These are phyloP conservation scores for Hortaea sp. DNA, from an alignment of 2,329 filamentous ascomycete genomes.

Conservation along the genomic window DNA sequence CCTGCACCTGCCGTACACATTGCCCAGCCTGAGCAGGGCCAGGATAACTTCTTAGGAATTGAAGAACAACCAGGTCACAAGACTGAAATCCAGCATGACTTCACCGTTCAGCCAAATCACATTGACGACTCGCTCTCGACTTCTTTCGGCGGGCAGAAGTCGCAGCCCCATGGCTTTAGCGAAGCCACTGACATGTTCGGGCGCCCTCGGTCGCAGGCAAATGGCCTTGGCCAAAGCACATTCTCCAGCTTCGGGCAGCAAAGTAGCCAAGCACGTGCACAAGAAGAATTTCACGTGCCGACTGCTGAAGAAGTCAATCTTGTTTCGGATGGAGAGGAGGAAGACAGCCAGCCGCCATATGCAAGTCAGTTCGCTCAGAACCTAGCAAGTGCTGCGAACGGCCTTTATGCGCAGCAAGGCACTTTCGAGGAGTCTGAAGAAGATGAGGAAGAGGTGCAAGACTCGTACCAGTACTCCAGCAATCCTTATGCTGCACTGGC, in stretches of 20 bases:
- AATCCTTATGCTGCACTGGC: constrained; percentile 3
- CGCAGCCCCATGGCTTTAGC: background rate
- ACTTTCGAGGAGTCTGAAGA: constrained; percentile 13
- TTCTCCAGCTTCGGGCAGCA: background rate
- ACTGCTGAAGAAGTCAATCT: background rate
- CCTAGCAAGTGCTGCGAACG: background rate
- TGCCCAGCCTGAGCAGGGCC: background rate
- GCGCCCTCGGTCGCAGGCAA: background rate
- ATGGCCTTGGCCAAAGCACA: background rate
- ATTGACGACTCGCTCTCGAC: constrained; percentile 12
- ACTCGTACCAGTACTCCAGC: constrained; percentile 3
- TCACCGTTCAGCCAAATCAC: constrained; percentile 14
- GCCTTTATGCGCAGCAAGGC: constrained; percentile 34
- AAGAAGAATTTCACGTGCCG: background rate
- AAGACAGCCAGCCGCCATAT: background rate
- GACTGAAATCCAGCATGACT: constrained; percentile 2
- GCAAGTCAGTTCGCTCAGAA: background rate
- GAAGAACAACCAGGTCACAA: too few relatives aligned
- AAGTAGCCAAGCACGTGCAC: background rate
- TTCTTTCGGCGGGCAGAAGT: constrained; percentile 10
- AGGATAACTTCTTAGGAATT: background rate
- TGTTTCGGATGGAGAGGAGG: background rate
- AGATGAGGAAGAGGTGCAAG: constrained; percentile 7
- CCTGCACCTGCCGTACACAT: background rate
- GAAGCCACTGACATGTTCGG: background rate